phyloP scores from a whole-genome alignment of 2,329 filamentous ascomycete genomes.

The Colletotrichum lupini region DNA sequence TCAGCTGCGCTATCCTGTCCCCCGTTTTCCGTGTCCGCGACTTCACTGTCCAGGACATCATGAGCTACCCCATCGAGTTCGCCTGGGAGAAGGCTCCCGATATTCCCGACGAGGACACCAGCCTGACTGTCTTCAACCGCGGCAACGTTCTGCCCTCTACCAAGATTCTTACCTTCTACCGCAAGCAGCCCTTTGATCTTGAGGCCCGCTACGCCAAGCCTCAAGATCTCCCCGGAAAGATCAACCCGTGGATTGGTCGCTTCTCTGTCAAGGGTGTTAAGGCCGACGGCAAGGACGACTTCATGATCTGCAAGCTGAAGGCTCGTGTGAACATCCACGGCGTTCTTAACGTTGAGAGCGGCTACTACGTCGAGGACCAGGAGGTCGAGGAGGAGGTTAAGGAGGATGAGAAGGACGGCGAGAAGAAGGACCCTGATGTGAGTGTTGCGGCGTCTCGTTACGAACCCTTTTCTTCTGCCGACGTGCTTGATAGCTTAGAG shows the following conservation, averaged over 20 bases:
- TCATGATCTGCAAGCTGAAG: constrained; percentile 99
- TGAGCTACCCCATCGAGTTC: constrained; percentile 98
- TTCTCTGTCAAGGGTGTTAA: constrained; percentile 99
- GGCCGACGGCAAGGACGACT: constrained; percentile 92
- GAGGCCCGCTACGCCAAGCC: constrained; percentile 94
- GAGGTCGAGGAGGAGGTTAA: constrained; percentile 95
- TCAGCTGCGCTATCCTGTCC: constrained; percentile 96
- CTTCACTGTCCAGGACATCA: constrained; percentile 96
- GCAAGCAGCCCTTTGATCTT: constrained; percentile 96
- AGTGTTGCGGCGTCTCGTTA: constrained; percentile 53
- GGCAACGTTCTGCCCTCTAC: constrained; percentile 97
- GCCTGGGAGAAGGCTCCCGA: constrained; percentile 98
- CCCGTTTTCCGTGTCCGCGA: constrained; percentile 98
- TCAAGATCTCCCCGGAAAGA: constrained; percentile 86
- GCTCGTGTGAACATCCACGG: constrained; percentile 96
- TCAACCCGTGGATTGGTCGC: constrained; percentile 93
- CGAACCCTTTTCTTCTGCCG: not conserved
- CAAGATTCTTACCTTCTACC: constrained; percentile 99
- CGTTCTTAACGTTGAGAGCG: constrained; percentile 94
- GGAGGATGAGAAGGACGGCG: constrained; percentile 68
- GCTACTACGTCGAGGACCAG: constrained; percentile 97
- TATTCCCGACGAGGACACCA: constrained; percentile 98
- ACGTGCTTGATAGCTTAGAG: constrained; percentile 1
- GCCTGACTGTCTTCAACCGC: constrained; percentile 95
- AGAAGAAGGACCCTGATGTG: constrained; percentile 79